Percentiles rank a stretch among this genome's conserved stretches.
phyloP scores from a whole-genome alignment of 192 early-diverging fungal genomes.

The Linnemannia schmuckeri region DNA sequence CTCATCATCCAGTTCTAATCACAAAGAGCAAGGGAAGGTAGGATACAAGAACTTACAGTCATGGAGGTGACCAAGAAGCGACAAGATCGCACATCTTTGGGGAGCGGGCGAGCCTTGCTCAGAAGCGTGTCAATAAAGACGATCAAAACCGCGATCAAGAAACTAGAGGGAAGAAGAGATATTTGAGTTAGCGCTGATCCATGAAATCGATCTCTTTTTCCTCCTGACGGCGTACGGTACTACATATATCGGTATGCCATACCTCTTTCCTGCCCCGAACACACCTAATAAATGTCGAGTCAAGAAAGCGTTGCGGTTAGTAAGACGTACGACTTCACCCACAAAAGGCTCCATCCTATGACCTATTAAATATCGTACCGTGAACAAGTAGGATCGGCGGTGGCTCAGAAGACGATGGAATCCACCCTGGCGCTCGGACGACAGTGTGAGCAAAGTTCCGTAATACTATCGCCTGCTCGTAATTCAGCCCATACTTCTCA shows the following conservation, averaged over 20 bases:
- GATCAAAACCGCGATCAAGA: constrained; percentile 72
- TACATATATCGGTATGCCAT: not conserved
- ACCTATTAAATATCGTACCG: constrained; percentile 27
- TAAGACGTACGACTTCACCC: not conserved
- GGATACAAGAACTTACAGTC: constrained; percentile 59
- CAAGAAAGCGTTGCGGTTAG: not conserved
- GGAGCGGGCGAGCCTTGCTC: constrained; percentile 40
- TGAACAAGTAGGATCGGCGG: constrained; percentile 61
- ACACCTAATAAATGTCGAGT: constrained; percentile 47
- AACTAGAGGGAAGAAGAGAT: constrained; percentile 41
- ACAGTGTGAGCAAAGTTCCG: constrained; percentile 55
- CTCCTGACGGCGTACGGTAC: no score
- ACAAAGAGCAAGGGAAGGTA: not conserved
- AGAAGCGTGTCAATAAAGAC: constrained; percentile 70
- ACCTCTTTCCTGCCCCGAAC: constrained; percentile 85
- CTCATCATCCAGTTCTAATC: not conserved
- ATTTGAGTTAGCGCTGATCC: no score
- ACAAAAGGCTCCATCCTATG: not conserved
- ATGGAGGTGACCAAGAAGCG: constrained; percentile 76
- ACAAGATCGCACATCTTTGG: constrained; percentile 46
- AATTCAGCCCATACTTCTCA: constrained; percentile 57
- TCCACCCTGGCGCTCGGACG: constrained; percentile 57
- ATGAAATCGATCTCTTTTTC: no score
- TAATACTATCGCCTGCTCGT: constrained; percentile 60
- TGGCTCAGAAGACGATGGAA: constrained; percentile 13